Conservation (phyloP, 2,329 filamentous ascomycete genomes). For the Whalleya microplaca region DNA sequence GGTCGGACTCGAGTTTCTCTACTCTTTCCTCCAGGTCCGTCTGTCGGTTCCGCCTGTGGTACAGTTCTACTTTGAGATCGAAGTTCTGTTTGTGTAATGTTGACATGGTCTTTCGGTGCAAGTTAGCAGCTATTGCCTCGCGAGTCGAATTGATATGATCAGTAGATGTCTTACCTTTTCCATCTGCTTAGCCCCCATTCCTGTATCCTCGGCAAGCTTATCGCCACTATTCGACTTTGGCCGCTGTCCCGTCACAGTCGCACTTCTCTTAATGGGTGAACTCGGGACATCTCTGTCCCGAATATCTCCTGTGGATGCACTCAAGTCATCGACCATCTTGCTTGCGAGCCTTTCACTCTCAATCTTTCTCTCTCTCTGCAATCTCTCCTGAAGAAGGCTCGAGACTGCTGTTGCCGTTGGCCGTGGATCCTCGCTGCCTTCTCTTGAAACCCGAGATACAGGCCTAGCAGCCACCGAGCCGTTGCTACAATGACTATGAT, state of each 20-base stretch:
- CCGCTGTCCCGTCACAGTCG: conserved; percentile 40
- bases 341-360: conserved; percentile 51
- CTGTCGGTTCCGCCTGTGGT: conserved; percentile 69
- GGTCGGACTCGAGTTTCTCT: conserved; percentile 58
- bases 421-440: conserved; percentile 47
- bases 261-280: conserved; percentile 44
- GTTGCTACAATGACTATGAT: conserved; percentile 44
- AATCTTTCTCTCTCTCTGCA: conserved; percentile 54
- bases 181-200: conserved; percentile 68
- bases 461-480: conserved; percentile 41
- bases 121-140: conserved; percentile 6
- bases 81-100: conserved; percentile 77
- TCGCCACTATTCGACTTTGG: conserved; percentile 48
- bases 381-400: conserved; percentile 57
- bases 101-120: conserved; percentile 58
- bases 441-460: conserved; percentile 46
- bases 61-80: conserved; percentile 74
- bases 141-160: conserved; percentile 4
- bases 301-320: conserved; percentile 43
- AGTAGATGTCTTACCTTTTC: conserved; percentile 56
- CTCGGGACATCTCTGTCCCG: conserved; percentile 38
- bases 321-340: conserved; percentile 42
- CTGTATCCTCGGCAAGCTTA: conserved; percentile 52
- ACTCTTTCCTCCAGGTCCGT: conserved; percentile 60
- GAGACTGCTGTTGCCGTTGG: conserved; percentile 47